These are phyloP conservation scores for Ceratobasidium sp. DNA, from an alignment of 1,284 basidiomycete genomes.

Conservation along the genomic window DNA sequence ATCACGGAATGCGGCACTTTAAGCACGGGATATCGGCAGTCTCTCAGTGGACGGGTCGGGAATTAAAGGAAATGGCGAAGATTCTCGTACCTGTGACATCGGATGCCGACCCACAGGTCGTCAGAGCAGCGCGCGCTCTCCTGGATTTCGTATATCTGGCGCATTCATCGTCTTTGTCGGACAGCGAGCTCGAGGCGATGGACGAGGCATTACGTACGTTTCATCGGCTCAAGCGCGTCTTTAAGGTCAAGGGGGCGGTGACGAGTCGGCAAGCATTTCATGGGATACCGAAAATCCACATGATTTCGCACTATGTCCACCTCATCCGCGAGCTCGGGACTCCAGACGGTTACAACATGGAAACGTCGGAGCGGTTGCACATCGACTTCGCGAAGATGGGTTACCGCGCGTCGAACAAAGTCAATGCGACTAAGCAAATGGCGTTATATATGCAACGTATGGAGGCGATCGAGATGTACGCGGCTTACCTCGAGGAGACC, in stretches of 20 bases:
- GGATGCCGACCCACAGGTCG: constrained; percentile 42
- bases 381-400: constrained; percentile 47
- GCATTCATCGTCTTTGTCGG: constrained; percentile 26
- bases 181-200: constrained; percentile 56
- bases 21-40: constrained; percentile 46
- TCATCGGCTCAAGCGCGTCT: constrained; percentile 55
- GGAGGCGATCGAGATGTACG: constrained; percentile 46
- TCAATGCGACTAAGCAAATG: constrained; percentile 46
- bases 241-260: constrained; percentile 54
- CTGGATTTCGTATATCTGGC: constrained; percentile 57
- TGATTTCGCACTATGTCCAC: constrained; percentile 50
- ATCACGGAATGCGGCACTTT: constrained; percentile 11
- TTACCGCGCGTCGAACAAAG: constrained; percentile 45
- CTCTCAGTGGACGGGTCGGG: constrained; percentile 54
- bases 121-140: constrained; percentile 50
- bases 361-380: constrained; percentile 47
- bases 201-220: constrained; percentile 54
- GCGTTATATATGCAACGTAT: constrained; percentile 29
- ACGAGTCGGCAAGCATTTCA: constrained; percentile 53
- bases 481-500: constrained; percentile 2
- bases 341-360: constrained; percentile 47
- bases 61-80: constrained; percentile 56
- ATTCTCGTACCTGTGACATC: constrained; percentile 55
- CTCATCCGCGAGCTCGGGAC: constrained; percentile 42
- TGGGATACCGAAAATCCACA: constrained; percentile 59